These are phyloP conservation scores for Jasminum sambac DNA, from an alignment of 257 asterid genomes.

Conservation along the genomic window DNA sequence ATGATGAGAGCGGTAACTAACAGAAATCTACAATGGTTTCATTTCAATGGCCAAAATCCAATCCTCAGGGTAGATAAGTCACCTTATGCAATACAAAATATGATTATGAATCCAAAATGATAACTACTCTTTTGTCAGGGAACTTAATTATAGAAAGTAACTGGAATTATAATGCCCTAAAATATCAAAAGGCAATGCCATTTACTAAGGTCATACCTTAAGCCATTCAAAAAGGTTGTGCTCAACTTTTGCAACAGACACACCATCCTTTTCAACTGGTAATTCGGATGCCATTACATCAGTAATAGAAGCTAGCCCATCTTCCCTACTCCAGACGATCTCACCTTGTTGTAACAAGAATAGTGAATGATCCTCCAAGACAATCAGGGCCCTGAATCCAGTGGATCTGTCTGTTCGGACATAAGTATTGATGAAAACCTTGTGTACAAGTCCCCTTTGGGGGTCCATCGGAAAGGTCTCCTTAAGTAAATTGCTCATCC, in stretches of 20 bases:
- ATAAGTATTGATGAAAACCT: conserved; percentile 84
- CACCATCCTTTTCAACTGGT: conserved; percentile 88
- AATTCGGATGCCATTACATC: conserved; percentile 89
- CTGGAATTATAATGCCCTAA: conserved; percentile 13
- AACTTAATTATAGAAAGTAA: conserved; percentile 16
- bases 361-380: conserved; percentile 95
- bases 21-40: conserved; percentile 5
- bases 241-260: conserved; percentile 95
- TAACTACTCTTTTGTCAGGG: neutral
- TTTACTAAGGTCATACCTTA: conserved; percentile 52
- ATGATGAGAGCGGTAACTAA: conserved; percentile 12
- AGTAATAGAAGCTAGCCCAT: conserved; percentile 85
- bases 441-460: conserved; percentile 74
- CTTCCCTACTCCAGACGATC: conserved; percentile 95
- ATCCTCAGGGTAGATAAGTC: conserved; percentile 14
- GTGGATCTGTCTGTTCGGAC: conserved; percentile 81
- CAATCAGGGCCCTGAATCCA: conserved; percentile 93
- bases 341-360: conserved; percentile 84
- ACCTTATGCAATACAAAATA: neutral
- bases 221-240: conserved; percentile 93
- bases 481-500: conserved; percentile 59
- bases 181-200: conserved; percentile 8
- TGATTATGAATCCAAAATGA: conserved; percentile 21
- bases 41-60: conserved; percentile 17
- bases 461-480: conserved; percentile 66